Conservation (phyloP, 768 basidiomycete species). For the Phaffia tasmanica region DNA sequence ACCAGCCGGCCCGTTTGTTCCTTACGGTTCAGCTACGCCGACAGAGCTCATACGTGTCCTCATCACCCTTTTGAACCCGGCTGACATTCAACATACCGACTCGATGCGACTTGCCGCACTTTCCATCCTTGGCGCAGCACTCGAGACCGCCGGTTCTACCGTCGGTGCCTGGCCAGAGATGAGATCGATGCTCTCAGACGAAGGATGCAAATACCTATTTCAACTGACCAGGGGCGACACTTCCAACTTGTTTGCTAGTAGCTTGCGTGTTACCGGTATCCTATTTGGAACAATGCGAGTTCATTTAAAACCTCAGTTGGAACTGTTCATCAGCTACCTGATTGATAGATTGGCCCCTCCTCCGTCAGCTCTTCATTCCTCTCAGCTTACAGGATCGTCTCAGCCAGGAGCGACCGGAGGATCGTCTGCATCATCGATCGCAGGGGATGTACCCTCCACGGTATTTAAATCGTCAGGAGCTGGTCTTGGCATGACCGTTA, state of each 20-base stretch:
- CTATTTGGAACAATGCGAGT: slow-evolving; percentile 76
- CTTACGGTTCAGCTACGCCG: slow-evolving; percentile 84
- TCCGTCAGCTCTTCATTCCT: slow-evolving; percentile 29
- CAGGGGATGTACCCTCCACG: slow-evolving; percentile 34
- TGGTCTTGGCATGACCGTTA: slow-evolving; percentile 50
- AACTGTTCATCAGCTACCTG: slow-evolving; percentile 86
- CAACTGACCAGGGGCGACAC: slow-evolving; percentile 80
- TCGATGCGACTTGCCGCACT: slow-evolving; percentile 84
- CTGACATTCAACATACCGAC: slow-evolving; percentile 88
- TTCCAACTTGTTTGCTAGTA: slow-evolving; percentile 59
- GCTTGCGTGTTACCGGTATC: slow-evolving; percentile 75
- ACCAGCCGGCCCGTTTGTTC: slow-evolving; percentile 28
- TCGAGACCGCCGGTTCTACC: slow-evolving; percentile 68
- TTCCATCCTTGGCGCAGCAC: slow-evolving; percentile 70
- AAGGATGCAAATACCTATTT: slow-evolving; percentile 92
- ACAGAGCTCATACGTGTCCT: slow-evolving; percentile 86
- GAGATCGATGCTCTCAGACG: slow-evolving; percentile 63
- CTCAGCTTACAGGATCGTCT: slow-evolving; percentile 30
- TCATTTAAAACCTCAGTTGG: slow-evolving; percentile 84
- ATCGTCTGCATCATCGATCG: slow-evolving; percentile 35
- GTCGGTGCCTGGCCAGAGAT: slow-evolving; percentile 71
- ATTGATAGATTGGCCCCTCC: slow-evolving; percentile 71
- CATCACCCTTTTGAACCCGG: slow-evolving; percentile 88
- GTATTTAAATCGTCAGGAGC: neutral
- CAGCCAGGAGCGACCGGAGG: slow-evolving; percentile 17